phyloP scores from a whole-genome alignment of 352 stramenopile genomes.

The Phytophthora cactorum region DNA sequence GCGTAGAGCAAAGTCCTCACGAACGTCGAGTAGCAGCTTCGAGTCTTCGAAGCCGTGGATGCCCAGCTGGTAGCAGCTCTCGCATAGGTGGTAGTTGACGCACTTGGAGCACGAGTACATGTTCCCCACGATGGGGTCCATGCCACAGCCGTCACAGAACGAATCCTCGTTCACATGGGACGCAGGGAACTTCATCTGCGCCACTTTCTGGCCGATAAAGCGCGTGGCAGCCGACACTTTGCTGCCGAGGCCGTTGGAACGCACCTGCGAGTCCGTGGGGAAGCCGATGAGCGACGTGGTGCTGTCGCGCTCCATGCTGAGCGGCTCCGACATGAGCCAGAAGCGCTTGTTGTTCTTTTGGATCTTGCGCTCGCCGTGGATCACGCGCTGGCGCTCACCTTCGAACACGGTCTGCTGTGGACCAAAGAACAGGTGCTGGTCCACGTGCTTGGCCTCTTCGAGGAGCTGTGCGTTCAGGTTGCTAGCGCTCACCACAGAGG shows the following conservation, averaged over 20 bases:
- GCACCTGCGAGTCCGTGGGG: slow-evolving; percentile 47
- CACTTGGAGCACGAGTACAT: slow-evolving; percentile 91
- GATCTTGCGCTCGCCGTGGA: slow-evolving; percentile 89
- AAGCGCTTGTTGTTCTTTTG: slow-evolving; percentile 83
- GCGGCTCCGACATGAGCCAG: slow-evolving; percentile 87
- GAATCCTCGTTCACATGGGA: slow-evolving; percentile 87
- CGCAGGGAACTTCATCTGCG: slow-evolving; percentile 76
- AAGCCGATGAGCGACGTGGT: slow-evolving; percentile 79
- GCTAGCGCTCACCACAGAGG: slow-evolving; percentile 67
- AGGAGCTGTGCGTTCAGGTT: slow-evolving; percentile 80
- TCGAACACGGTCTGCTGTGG: slow-evolving; percentile 77
- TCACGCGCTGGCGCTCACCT: slow-evolving; percentile 79
- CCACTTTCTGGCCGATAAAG: slow-evolving; percentile 83
- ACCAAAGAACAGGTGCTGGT: slow-evolving; percentile 86
- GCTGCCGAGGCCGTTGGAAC: slow-evolving; percentile 46
- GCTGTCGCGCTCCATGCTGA: slow-evolving; percentile 81
- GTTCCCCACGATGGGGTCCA: slow-evolving; percentile 89
- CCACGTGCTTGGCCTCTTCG: slow-evolving; percentile 63
- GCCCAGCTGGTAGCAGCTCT: slow-evolving; percentile 84
- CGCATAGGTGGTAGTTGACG: slow-evolving; percentile 84
- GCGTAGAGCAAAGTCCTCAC: slow-evolving; percentile 83
- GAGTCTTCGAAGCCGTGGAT: slow-evolving; percentile 88
- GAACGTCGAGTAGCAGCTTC: slow-evolving; percentile 72
- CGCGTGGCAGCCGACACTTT: slow-evolving; percentile 75
- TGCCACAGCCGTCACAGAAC: slow-evolving; percentile 90